Percentiles rank a stretch among this genome's conserved stretches.
These are phyloP conservation scores for Dendrocalamus sinicus DNA, from an alignment of 176 grass and related monocot species.

Conservation along the genomic window DNA sequence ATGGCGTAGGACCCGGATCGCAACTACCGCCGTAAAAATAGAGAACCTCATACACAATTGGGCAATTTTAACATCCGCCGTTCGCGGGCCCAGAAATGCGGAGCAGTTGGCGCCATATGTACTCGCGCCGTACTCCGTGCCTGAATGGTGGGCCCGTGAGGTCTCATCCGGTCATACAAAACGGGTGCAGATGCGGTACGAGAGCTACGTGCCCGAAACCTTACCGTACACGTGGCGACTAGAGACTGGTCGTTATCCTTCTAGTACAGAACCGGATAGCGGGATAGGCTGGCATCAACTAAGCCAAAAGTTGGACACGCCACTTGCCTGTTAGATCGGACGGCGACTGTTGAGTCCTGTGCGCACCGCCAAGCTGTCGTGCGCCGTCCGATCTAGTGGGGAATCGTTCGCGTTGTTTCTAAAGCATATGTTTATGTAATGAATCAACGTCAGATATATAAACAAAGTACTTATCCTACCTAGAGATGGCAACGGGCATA, in stretches of 20 bases:
- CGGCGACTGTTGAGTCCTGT: not conserved
- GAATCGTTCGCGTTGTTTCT: not conserved
- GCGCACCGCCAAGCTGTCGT: not conserved
- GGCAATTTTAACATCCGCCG: not conserved
- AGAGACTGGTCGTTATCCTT: not conserved
- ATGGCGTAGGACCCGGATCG: fast-evolving
- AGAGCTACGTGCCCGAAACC: not conserved
- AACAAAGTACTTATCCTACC: not conserved
- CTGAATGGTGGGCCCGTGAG: not conserved
- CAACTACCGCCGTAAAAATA: no score
- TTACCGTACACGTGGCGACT: not conserved
- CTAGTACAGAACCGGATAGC: not conserved
- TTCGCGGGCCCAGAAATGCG: not conserved
- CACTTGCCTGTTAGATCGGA: not conserved
- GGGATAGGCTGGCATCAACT: not conserved
- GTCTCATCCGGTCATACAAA: not conserved
- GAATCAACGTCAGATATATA: not conserved
- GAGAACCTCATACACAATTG: not conserved
- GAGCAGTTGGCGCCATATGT: not conserved
- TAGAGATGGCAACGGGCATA: no score
- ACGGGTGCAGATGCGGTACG: not conserved
- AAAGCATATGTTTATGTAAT: not conserved
- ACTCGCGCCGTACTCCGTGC: not conserved
- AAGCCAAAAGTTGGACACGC: not conserved
- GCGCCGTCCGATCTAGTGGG: not conserved